phyloP scores from a whole-genome alignment of 495 filamentous ascomycete genomes.

The Aspergillus affinis region DNA sequence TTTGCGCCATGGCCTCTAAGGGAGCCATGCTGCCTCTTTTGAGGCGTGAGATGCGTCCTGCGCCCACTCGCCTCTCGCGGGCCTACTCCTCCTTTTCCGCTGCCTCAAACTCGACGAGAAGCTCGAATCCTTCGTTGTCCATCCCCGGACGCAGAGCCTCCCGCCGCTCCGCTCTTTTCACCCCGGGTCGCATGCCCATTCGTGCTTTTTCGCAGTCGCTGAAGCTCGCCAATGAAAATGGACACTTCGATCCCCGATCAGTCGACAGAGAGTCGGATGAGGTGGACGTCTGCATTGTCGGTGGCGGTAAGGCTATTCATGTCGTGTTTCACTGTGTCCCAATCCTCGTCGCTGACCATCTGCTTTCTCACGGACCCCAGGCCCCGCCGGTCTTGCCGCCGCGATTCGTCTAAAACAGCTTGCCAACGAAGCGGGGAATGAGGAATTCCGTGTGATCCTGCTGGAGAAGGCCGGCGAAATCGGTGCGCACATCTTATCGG shows the following conservation, averaged over 20 bases:
- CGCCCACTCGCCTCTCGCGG: conserved; percentile 30
- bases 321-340: background rate
- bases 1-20: conserved; percentile 42
- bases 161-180: conserved; percentile 26
- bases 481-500: conserved; percentile 92
- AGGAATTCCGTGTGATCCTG: conserved; percentile 89
- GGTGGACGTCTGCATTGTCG: conserved; percentile 96
- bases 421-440: conserved; percentile 92
- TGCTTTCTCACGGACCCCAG: conserved; percentile 34
- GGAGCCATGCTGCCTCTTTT: conserved; percentile 42
- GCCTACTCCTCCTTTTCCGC: conserved; percentile 29
- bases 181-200: conserved; percentile 17
- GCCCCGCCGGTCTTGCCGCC: conserved; percentile 86
- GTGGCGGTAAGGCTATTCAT: conserved; percentile 61
- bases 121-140: conserved; percentile 24
- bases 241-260: conserved; percentile 67
- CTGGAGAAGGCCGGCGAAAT: conserved; percentile 96
- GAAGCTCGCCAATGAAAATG: conserved; percentile 55
- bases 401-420: conserved; percentile 95
- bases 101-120: conserved; percentile 22
- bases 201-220: conserved; percentile 52
- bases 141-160: conserved; percentile 21
- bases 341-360: background rate
- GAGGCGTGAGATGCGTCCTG: conserved; percentile 42
- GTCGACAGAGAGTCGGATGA: conserved; percentile 86